phyloP scores from a whole-genome alignment of 2,329 filamentous ascomycete genomes.

The Pseudocercospora pini-densiflorae region DNA sequence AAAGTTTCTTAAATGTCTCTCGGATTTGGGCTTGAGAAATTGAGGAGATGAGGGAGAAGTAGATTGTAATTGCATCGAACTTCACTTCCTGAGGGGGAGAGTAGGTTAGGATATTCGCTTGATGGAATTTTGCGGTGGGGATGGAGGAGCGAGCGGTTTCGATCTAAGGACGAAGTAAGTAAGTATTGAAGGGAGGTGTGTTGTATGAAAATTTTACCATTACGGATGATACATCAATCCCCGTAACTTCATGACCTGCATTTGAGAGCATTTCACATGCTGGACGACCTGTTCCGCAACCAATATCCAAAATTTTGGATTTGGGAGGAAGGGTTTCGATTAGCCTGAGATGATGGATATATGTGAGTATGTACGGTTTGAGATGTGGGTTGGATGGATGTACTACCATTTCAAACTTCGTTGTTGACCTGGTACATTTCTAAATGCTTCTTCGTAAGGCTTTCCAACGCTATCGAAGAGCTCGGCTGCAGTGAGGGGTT shows the following conservation, averaged over 20 bases:
- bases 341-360: background rate
- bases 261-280: slow-evolving; percentile 36
- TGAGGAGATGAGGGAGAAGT: slow-evolving; percentile 7
- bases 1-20: background rate
- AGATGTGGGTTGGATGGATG: background rate
- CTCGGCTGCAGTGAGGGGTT: background rate
- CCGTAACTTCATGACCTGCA: slow-evolving; percentile 35
- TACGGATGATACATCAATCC: slow-evolving; percentile 38
- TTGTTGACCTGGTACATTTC: slow-evolving; percentile 1
- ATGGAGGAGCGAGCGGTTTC: slow-evolving; percentile 28
- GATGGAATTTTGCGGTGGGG: slow-evolving; percentile 13
- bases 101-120: background rate
- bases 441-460: slow-evolving; percentile 17
- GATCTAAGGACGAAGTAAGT: too few species aligned
- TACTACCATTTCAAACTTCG: slow-evolving; percentile 11
- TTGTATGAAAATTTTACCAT: slow-evolving; percentile 35
- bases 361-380: background rate
- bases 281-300: slow-evolving; percentile 42
- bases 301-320: slow-evolving; percentile 35
- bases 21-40: slow-evolving; percentile 6
- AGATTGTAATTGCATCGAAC: slow-evolving; percentile 11
- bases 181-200: background rate
- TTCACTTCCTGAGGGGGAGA: too few species aligned
- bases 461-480: slow-evolving; percentile 18
- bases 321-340: slow-evolving; percentile 10